These are phyloP conservation scores for Craterostigma plantagineum DNA, from an alignment of 257 asterid species.

Conservation along the genomic window DNA sequence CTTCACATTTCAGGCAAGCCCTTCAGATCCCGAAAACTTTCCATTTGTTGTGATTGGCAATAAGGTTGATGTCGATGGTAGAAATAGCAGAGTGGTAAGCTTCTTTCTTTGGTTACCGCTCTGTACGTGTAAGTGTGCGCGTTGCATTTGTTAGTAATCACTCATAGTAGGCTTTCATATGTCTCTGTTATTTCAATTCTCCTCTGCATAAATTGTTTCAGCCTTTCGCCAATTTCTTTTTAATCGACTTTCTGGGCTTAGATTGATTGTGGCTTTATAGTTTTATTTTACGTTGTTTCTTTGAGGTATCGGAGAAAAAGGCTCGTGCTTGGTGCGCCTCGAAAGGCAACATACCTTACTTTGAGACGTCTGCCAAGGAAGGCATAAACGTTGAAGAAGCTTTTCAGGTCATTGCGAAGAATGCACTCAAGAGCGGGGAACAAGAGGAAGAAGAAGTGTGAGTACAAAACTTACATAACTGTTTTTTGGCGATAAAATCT, in stretches of 20 bases:
- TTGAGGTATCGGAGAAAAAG: conserved; percentile 98
- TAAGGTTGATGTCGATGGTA: conserved; percentile 92
- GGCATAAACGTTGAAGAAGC: conserved; percentile 94
- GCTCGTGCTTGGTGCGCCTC: conserved; percentile 99
- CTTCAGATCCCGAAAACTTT: conserved; percentile 91
- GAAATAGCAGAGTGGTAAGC: conserved; percentile 83
- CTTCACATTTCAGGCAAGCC: conserved; percentile 80
- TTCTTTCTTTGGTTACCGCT: not conserved
- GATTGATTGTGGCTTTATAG: too few relatives aligned
- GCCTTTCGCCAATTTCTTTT: too few relatives aligned
- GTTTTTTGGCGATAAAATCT: too few relatives aligned
- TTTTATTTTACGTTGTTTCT: too few relatives aligned
- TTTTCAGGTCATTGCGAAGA: conserved; percentile 79
- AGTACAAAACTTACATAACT: too few relatives aligned
- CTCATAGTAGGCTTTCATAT: too few relatives aligned
- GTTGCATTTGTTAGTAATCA: not conserved
- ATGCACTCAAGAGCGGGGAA: conserved; percentile 81
- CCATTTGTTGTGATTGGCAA: conserved; percentile 97
- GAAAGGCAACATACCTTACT: conserved; percentile 89
- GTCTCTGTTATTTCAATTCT: too few relatives aligned
- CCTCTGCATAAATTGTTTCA: too few relatives aligned
- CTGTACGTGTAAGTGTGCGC: not conserved
- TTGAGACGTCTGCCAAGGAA: conserved; percentile 97
- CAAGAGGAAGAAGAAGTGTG: conserved; percentile 95
- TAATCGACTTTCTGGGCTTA: too few relatives aligned